These are phyloP conservation scores for Syncephalis plumigaleata DNA, from an alignment of 371 early-diverging fungal genomes.

Conservation along the genomic window DNA sequence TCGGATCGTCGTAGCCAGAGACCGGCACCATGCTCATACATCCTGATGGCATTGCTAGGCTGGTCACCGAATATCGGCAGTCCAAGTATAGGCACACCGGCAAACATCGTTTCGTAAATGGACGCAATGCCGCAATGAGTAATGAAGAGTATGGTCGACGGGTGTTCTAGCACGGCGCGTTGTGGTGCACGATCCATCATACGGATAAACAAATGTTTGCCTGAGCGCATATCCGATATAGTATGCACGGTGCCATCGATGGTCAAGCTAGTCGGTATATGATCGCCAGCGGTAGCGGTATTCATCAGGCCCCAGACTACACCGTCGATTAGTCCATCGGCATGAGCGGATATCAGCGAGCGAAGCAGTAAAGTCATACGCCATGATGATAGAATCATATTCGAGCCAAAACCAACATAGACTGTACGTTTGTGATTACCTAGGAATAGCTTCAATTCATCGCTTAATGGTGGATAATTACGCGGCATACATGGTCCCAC, in stretches of 20 bases:
- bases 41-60: conserved; percentile 1
- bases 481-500: conserved; percentile 1
- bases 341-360: neutral
- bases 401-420: neutral
- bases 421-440: neutral
- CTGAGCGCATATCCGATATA: neutral
- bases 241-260: neutral
- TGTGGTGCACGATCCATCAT: conserved; percentile 1
- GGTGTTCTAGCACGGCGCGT: conserved; percentile 1
- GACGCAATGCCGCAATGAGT: conserved; percentile 4
- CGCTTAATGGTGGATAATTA: neutral
- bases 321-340: conserved; percentile 1
- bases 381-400: neutral
- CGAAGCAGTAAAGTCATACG: neutral
- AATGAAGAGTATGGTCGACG: conserved; percentile 2
- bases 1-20: neutral
- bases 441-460: neutral
- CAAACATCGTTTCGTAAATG: neutral
- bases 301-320: conserved; percentile 3
- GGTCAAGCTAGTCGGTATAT: too few species aligned
- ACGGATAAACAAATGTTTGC: neutral
- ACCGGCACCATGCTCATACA: neutral
- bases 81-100: neutral
- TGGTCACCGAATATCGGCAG: conserved; percentile 3
- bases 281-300: neutral